Evolutionary conservation across 2,329 filamentous ascomycete genomes (phyloP), one percentile per base, ranked within the genome.

Genomic region (Hypocreales sp.): DNA sequence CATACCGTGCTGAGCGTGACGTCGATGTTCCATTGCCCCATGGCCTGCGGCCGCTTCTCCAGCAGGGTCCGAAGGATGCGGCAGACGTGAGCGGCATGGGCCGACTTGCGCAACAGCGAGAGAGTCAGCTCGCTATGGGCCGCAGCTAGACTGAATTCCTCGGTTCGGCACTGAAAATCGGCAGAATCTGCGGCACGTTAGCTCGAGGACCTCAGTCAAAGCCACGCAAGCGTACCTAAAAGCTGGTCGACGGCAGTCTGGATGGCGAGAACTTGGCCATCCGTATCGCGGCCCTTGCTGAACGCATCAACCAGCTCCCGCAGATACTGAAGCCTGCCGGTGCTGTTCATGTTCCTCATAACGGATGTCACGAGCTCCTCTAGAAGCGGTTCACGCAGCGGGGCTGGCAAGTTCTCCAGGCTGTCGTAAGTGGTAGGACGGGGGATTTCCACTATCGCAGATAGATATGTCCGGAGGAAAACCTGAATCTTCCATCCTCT

Each of bases 11-110:
- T 56, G 21, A 72, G 45, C 4, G 64, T 67, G 16, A 53, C 37
- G 33, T 72, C 68, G 14, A 72, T 54, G 35, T 69, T 71, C 59
- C 66, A 70, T 38, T 73, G 68, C 5, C 55, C 59, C 56, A 71
- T 66, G 22, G 53, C 51, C 12, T 52, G 53, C 0, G 60, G 52
- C 23, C 59, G 59, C 36, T 56, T 58, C 34, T 68, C 64, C 15
- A 72, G 53, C 7, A 72, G 49, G 2, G 52, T 45, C 15, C 50
- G 46, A 9, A 64, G 43, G 8, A 55, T 51, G 20, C 57, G 53
- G 24, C 59, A 56, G 7, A 56, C 41, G 8, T 56, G 48, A 14
- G 44, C 35, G 29, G 56, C 53, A 28, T 56, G 47, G 2, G 43
- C 33, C 5, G 45, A 38, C 5, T 40, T 40, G 12, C 39, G 41